Evolutionary conservation across 768 basidiomycete species (phyloP), one percentile per base, ranked within the genome.

Genomic region (Hygrophoropsis aurantiaca): DNA sequence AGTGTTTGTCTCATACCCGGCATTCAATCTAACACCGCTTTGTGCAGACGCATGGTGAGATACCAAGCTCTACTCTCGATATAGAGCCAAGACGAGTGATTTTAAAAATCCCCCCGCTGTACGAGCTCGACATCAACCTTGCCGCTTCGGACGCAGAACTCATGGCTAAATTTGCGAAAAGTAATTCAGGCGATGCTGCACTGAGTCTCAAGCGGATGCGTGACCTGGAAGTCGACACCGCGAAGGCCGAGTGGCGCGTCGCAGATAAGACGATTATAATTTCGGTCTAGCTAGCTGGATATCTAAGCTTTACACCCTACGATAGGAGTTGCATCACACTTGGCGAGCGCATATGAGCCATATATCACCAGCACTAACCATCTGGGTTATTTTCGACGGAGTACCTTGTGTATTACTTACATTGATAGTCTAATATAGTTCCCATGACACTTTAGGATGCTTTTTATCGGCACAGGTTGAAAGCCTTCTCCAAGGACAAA

Each of bases 241-340:
- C 86, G 0, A 68, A 59, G 38, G 86, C 85, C 6, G 82, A 87
- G 60, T 90, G 88, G 87, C 73, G 69, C 26, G 73, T 87, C 18
- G 76, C 67, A 5, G 77, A 84, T 38, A 71, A 67, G 7, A 50
- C 66, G 37, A 59, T 90, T 42, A 60, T 80, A 4, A 56, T 87
- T 11, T 58, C 65, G 40, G 74, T 57, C 11, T 77, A 62, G 65
- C 50, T 19, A 11, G 18, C 27, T 49, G 18, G 16, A 24, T 37
- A 21, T 6, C 15, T 24, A 36, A 30, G n/a, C n/a, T n/a, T n/a
- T n/a, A n/a, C n/a, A n/a, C n/a, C n/a, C n/a, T n/a, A n/a, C n/a
- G n/a, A n/a, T n/a, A n/a, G n/a, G n/a, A n/a, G n/a, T n/a, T n/a
- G n/a, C n/a, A n/a, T n/a, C n/a, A n/a, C n/a, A n/a, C n/a, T n/a